Evolutionary conservation across 2,329 filamentous ascomycete species (phyloP).

Genomic region (Xylariaceae sp.): DNA sequence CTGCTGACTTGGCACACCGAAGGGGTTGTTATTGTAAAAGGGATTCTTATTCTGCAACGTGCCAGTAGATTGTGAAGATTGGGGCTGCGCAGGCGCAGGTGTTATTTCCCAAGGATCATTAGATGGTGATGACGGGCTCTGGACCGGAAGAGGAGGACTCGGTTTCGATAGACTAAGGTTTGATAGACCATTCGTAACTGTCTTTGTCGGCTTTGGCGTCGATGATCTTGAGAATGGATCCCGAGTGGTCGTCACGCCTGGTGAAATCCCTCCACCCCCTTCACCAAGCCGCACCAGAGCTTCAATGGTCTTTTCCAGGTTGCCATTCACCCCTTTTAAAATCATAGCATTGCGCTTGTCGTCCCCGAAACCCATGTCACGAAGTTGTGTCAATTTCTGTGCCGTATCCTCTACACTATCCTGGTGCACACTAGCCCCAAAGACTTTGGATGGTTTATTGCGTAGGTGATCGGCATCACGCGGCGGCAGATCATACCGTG

Average conservation of each 20-base stretch:
- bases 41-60: slow-evolving; percentile 65
- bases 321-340: slow-evolving; percentile 82
- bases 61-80: slow-evolving; percentile 71
- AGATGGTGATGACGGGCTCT: slow-evolving; percentile 53
- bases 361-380: slow-evolving; percentile 92
- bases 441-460: slow-evolving; percentile 72
- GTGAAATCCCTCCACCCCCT: slow-evolving; percentile 54
- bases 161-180: slow-evolving; percentile 33
- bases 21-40: slow-evolving; percentile 73
- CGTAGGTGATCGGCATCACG: slow-evolving; percentile 48
- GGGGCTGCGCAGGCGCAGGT: slow-evolving; percentile 58
- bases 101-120: slow-evolving; percentile 73
- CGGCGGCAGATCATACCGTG: slow-evolving; percentile 44
- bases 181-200: slow-evolving; percentile 38
- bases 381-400: slow-evolving; percentile 76
- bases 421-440: slow-evolving; percentile 71
- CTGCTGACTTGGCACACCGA: slow-evolving; percentile 59
- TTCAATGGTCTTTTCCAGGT: slow-evolving; percentile 86
- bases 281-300: slow-evolving; percentile 84
- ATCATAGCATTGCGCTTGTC: slow-evolving; percentile 81
- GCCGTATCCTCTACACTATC: slow-evolving; percentile 68
- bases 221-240: slow-evolving; percentile 60
- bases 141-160: slow-evolving; percentile 36
- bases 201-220: slow-evolving; percentile 55
- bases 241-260: slow-evolving; percentile 53